Evolutionary conservation across 805 yeast genomes (phyloP).

Genomic region (Candida khao-thaluensis): DNA sequence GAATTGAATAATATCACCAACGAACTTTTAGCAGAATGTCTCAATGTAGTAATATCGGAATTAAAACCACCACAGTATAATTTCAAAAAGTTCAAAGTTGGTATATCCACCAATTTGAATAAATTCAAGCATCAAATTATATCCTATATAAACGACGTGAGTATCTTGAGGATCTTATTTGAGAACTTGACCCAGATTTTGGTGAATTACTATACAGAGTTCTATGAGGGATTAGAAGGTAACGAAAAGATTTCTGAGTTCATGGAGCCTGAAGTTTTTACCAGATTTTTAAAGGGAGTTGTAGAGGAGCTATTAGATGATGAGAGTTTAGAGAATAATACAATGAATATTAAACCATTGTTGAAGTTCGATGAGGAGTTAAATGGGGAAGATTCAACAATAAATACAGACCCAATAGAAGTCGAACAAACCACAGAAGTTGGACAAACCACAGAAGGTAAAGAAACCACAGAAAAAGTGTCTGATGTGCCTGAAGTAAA

Average conservation of each 20-base stretch:
- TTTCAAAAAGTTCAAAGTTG: slow-evolving; percentile 40
- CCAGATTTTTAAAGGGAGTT: slow-evolving; percentile 12
- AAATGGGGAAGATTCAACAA: too few relatives aligned
- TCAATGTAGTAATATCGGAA: slow-evolving; percentile 38
- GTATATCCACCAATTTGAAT: slow-evolving; percentile 55
- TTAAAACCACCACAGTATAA: slow-evolving; percentile 2
- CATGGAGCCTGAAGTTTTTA: slow-evolving; percentile 20
- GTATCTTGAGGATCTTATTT: slow-evolving; percentile 33
- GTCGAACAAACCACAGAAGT: too few relatives aligned
- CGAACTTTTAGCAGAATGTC: slow-evolving; percentile 56
- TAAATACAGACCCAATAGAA: too few relatives aligned
- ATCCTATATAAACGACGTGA: slow-evolving; percentile 55
- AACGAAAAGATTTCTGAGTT: slow-evolving; percentile 34
- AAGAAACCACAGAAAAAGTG: too few relatives aligned
- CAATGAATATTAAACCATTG: slow-evolving; percentile 15
- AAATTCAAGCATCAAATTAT: slow-evolving; percentile 51
- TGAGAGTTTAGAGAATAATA: slow-evolving; percentile 11
- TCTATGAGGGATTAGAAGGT: slow-evolving; percentile 20
- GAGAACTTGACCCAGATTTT: slow-evolving; percentile 42
- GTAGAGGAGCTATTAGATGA: slow-evolving; percentile 17
- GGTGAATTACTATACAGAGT: slow-evolving; percentile 32
- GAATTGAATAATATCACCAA: slow-evolving; percentile 72
- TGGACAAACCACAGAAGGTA: too few relatives aligned
- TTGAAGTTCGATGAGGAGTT: slow-evolving; percentile 16
- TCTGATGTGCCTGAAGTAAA: too few relatives aligned